Percentiles rank a stretch among this genome's conserved stretches.
Conservation (phyloP, 169 alveolate species). For the Plasmodium vivax region DNA sequence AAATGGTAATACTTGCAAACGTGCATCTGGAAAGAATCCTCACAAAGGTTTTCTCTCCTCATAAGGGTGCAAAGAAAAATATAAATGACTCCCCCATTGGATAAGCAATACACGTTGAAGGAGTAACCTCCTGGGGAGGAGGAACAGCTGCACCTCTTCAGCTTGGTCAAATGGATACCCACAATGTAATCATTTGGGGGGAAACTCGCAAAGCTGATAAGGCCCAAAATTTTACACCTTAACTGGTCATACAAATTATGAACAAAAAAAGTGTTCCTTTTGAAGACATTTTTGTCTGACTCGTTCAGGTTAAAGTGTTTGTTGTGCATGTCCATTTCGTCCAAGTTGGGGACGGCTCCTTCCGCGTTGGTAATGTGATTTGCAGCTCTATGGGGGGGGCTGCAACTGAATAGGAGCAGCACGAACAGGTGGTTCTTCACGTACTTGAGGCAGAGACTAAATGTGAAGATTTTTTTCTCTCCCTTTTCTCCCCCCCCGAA, state of each 20-base stretch:
- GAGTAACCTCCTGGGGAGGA: slow-evolving; percentile 3
- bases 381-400: background rate
- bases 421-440: slow-evolving; percentile 9
- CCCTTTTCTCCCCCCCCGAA: background rate
- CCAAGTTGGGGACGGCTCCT: background rate
- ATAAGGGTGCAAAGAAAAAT: slow-evolving; percentile 10
- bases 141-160: background rate
- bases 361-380: background rate
- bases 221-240: slow-evolving; percentile 11
- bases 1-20: slow-evolving; percentile 17
- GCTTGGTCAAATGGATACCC: slow-evolving; percentile 25
- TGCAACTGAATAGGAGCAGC: slow-evolving; percentile 1
- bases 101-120: slow-evolving; percentile 21
- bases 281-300: slow-evolving; percentile 56
- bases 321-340: slow-evolving; percentile 26
- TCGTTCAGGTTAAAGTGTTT: slow-evolving; percentile 50
- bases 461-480: slow-evolving; percentile 3
- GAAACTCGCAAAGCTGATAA: slow-evolving; percentile 6
- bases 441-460: slow-evolving; percentile 12
- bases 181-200: slow-evolving; percentile 12
- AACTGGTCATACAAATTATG: slow-evolving; percentile 27
- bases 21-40: slow-evolving; percentile 6
- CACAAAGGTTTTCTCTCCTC: background rate
- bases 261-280: slow-evolving; percentile 53
- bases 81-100: slow-evolving; percentile 55